Base-by-base conservation (phyloP, 352 stramenopile species). In the Pythium oligandrum region DNA sequence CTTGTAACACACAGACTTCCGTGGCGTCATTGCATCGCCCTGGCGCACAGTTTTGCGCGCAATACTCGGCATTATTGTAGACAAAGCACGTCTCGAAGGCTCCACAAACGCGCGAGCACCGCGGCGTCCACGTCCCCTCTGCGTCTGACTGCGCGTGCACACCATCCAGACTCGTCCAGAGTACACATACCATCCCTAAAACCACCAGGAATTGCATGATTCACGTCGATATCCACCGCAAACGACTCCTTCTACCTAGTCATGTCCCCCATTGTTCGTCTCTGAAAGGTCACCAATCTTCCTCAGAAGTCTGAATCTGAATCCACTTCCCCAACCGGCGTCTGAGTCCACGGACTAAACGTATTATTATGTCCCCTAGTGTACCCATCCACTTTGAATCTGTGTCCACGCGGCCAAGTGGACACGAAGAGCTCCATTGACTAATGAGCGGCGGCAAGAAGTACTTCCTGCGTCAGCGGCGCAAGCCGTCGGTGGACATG, bases 71-170 rank as follows among this genome's bases (percentile, higher is more conserved):
- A 47, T 61, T 48, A 31, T 66, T 63, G 59, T 75, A 83, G 26
- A 77, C 55, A 31, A 85, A 66, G 45, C 74, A 85, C 33, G 51
- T 60, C 54, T 78, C 71, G 49, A 65, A 82, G 5, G 51, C 44
- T 4, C 64, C 63, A 45, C 74, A 85, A 32, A 42, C 42, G 40
- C 51, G 45, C 39, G 54, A 33, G 35, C 60, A 68, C 9, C 35
- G n/a, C 12, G 12, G 36, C 0, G 30, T 17, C 33, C 55, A 47
- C 30, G 6, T 32, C 11, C 40, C 55, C 4, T 17, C 35, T 17
- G 50, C 43, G 26, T 8, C 35, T 6, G 9, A 6, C 2, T 7
- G 31, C 11, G 26, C 17, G 17, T 40, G 34, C 39, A 39, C 9
- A 4, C 17, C 36, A 9, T 31, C 17, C 10, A 49, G n/a, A 26